Base-by-base conservation (phyloP, 78 protist species). In the Mantamonas sphyraenae region DNA sequence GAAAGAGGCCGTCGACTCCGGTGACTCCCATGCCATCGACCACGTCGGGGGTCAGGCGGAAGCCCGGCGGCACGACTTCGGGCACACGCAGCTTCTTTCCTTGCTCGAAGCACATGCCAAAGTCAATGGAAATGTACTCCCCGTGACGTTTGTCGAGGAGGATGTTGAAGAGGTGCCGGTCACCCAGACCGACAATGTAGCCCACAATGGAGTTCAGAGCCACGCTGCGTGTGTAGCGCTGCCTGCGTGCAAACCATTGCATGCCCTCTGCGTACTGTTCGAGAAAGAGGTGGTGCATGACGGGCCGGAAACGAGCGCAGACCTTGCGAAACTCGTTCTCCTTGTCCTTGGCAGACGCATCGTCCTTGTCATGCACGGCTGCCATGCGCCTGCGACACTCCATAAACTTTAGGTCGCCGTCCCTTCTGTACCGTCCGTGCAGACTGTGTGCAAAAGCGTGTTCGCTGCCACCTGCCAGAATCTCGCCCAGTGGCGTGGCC, bases 141-240 rank as follows among this genome's bases (percentile, higher is more conserved):
- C 85, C 95, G 9, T 80, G 74, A 31, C 10, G 0, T 57, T 45
- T 38, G 76, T 93, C 97, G n/a, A 93, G 20, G 22, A 93, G 74
- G 19, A 93, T 77, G 66, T 86, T 86, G 12, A 63, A 73, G 0
- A 65, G 19, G 42, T 93, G 95, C 14, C 97, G 65, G 57, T 93
- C 97, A 0, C 97, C 97, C 33, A 93, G 78, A 8, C 97, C 97
- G 1, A 89, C 53, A 4, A 88, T 33, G 75, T 81, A 80, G 24
- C 96, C 96, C 0, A 88, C 73, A 19, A 87, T 81, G 31, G 81
- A 55, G 56, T 31, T 34, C 4, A 72, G 63, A 16, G 95, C 97
- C 38, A 71, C 72, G 50, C 80, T 58, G 12, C 83, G 67, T 20
- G 76, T 59, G 71, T 84, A 84, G n/a, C 68, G 37, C 40, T 0